A percentile compares a stretch with the other conserved stretches of the same genome.
Conservation (phyloP, 352 stramenopile species). For the Pythium vanterpoolii region DNA sequence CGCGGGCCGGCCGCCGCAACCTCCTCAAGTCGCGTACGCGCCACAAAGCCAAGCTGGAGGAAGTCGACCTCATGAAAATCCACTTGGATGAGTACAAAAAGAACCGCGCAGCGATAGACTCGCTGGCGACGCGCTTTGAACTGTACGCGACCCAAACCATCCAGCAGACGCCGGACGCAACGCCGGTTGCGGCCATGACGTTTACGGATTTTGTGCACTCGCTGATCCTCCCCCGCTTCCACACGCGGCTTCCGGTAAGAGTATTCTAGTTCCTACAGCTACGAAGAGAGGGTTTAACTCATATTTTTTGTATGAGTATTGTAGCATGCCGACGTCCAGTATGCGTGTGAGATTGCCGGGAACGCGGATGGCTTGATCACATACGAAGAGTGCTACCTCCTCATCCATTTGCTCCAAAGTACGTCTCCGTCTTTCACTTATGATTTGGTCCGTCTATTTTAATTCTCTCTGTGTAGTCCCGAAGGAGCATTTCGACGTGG, state of each 20-base stretch:
- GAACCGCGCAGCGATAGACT: constrained; percentile 32
- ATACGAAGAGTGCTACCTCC: constrained; percentile 79
- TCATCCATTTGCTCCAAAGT: constrained; percentile 79
- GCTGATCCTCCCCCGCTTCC: constrained; percentile 69
- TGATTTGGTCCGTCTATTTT: neutral
- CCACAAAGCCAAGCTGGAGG: constrained; percentile 53
- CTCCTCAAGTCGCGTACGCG: constrained; percentile 63
- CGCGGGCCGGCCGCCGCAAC: constrained; percentile 25
- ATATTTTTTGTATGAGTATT: neutral
- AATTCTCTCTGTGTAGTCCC: constrained; percentile 36
- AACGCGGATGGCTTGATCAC: constrained; percentile 69
- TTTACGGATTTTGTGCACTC: constrained; percentile 83
- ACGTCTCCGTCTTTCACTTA: neutral
- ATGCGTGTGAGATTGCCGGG: constrained; percentile 72
- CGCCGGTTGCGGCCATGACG: constrained; percentile 50
- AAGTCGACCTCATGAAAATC: constrained; percentile 63
- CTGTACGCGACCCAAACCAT: constrained; percentile 53
- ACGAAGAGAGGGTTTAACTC: neutral
- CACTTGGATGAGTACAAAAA: constrained; percentile 67
- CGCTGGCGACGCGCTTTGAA: constrained; percentile 49
- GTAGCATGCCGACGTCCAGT: constrained; percentile 51
- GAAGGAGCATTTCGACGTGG: constrained; percentile 71
- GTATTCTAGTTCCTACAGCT: neutral
- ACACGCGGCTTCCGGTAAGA: constrained; percentile 43
- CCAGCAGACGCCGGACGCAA: constrained; percentile 12